Base-by-base conservation (phyloP, 192 early-diverging fungal species). In the Coemansia sp. region DNA sequence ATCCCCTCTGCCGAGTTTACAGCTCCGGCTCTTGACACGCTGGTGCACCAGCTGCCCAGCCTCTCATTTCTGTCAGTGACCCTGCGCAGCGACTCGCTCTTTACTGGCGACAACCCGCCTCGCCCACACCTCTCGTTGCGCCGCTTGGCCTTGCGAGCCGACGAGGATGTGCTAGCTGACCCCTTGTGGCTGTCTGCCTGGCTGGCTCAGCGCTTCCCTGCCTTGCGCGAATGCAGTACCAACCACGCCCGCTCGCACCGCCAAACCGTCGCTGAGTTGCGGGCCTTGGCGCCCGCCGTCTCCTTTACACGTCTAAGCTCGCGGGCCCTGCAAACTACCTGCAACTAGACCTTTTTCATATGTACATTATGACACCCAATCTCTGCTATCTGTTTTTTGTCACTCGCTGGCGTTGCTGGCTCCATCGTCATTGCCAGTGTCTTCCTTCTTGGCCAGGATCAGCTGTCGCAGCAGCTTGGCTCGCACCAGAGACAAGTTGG, bases 101-200 rank as follows among this genome's bases (percentile, higher is more conserved):
- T 66, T 13, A 21, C 50, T 6, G 62, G 42, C 14, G 35, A 35
- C 21, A 20, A 3, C 14, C 24, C 16, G 28, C 46, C 48, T 9
- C 57, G 58, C 65, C 40, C 55, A 16, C 70, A 77, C 39, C 16
- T 8, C 10, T 24, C 66, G 13, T 64, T 73, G 33, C 61, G 55
- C 33, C 70, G 71, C 64, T 57, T 70, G 20, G 67, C 56, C 9
- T 37, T 80, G 35, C 68, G 58, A 10, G 72, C 78, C 60, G 78
- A 80, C 43, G 78, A 74, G 62, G 78, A 75, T 40, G 59, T 75
- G 16, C 66, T 80, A 21, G 56, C 73, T 20, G 78, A 80, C 9
- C 62, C 78, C 0, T 55, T 38, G 38, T 67, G 69, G 65, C 59
- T 80, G 46, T 63, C 78, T 11, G 62, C 69, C 5, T 80, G 78